Base-by-base conservation (phyloP, 2,329 filamentous ascomycete species). In the Teratosphaeria viscida region DNA sequence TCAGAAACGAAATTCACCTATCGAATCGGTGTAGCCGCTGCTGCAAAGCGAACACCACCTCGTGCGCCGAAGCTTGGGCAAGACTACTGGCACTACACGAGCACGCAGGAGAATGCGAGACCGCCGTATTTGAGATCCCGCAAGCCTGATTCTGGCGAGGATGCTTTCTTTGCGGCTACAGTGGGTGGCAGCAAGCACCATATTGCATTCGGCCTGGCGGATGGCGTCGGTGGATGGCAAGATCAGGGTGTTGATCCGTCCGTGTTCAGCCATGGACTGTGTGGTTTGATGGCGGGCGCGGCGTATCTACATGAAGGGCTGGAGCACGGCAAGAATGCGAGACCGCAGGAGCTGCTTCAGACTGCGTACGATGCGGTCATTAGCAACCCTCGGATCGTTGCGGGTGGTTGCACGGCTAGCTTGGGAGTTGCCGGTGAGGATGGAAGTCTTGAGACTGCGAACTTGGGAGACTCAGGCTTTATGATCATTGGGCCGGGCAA, bases 151-250 rank as follows among this genome's bases (percentile, higher is more conserved):
- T 56, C 87, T 85, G 94, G 94, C 16, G 92, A 99, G 75, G 94
- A 99, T 80, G 90, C 94, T 60, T 97, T 96, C 78, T 99, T 99
- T 75, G 87, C 94, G 67, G 75, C 88, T 70, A 84, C 86, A 27
- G 79, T 96, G n/a, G 89, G 70, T 12, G 68, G 88, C 57, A 83
- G 85, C 63, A 82, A 82, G 1, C 81, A 85, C 43, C 81, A 85
- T 49, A 82, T 96, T 11, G 90, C 92, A 0, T 87, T 99, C 66
- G 94, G 90, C 19, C 84, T 99, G 27, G 91, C 92, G 57, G 94
- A 99, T 72, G 94, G 94, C 11, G 94, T 99, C 0, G 94, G 94
- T 55, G 94, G 94, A 39, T 99, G 94, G 92, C 85, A 88, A 63
- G 89, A 96, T 67, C 92, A 88, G 47, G 91, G 91, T 53, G 87